Percentiles rank a stretch among this genome's conserved stretches.
phyloP scores from a whole-genome alignment of 2,329 filamentous ascomycete genomes.

The Cladophialophora immunda region DNA sequence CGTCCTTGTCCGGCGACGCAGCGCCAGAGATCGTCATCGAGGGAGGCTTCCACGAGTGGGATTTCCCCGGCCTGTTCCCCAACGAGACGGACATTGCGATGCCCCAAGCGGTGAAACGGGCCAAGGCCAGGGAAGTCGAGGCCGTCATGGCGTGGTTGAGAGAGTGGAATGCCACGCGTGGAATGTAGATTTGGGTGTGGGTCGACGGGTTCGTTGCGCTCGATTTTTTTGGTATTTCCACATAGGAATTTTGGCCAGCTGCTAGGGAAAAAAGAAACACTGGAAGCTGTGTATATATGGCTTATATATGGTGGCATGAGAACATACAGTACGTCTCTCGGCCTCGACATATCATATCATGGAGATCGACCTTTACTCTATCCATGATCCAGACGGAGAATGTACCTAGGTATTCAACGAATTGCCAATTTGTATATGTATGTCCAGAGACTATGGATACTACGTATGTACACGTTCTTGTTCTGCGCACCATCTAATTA shows the following conservation, averaged over 20 bases:
- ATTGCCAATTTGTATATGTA: neutral
- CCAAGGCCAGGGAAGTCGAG: constrained; percentile 21
- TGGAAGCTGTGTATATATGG: no score
- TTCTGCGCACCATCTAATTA: no score
- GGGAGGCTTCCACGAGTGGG: constrained; percentile 81
- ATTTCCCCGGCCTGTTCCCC: constrained; percentile 46
- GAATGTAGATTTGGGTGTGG: no score
- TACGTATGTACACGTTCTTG: neutral
- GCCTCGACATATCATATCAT: no score
- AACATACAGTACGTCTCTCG: no score
- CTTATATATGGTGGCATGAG: no score
- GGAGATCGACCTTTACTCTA: no score
- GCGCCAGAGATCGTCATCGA: constrained; percentile 78
- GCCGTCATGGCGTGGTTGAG: constrained; percentile 25
- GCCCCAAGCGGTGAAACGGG: constrained; percentile 14
- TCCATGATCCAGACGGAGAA: neutral
- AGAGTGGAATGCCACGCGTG: constrained; percentile 21
- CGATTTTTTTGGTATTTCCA: no score
- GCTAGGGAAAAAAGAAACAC: no score
- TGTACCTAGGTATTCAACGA: no score
- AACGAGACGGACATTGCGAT: constrained; percentile 14
- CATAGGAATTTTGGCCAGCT: no score
- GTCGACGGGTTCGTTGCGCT: no score
- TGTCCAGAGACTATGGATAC: neutral
- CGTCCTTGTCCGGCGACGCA: constrained; percentile 48